Conservation (phyloP, 2,329 filamentous ascomycete species). For the Clarireedia sp. region DNA sequence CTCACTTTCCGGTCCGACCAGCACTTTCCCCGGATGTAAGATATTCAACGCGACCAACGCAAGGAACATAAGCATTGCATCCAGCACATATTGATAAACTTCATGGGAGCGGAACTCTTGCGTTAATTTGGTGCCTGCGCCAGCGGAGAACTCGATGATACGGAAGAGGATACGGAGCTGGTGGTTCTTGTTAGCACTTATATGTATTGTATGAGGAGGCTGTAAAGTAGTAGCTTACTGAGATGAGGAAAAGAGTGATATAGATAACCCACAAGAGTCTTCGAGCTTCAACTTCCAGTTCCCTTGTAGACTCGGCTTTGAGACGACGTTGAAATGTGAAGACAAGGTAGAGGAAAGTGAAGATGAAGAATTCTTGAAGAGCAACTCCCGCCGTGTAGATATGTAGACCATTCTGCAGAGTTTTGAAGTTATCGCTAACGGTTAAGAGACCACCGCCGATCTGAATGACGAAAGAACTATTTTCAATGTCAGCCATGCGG, state of each 20-base stretch:
- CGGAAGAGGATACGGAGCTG: conserved; percentile 50
- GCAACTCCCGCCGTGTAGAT: conserved; percentile 48
- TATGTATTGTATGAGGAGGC: conserved; percentile 12
- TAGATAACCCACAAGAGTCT: conserved; percentile 35
- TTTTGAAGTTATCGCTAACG: conserved; percentile 30
- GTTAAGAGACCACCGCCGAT: neutral
- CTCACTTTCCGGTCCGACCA: conserved; percentile 38
- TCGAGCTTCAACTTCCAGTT: neutral
- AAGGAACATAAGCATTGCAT: conserved; percentile 49
- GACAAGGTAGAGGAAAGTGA: conserved; percentile 18
- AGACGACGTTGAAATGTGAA: neutral
- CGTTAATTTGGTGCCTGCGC: conserved; percentile 38
- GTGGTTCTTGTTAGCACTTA: conserved; percentile 20
- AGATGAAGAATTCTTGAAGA: conserved; percentile 42
- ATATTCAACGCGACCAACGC: conserved; percentile 36
- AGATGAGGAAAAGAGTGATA: conserved; percentile 32
- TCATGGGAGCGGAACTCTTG: conserved; percentile 36
- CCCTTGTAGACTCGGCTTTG: neutral
- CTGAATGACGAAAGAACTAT: conserved; percentile 22
- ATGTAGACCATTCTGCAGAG: conserved; percentile 31
- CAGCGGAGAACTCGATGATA: conserved; percentile 46
- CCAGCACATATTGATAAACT: conserved; percentile 42
- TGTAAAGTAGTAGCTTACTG: conserved; percentile 31
- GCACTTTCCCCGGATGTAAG: conserved; percentile 41
- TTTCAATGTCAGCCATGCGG: conserved; percentile 16